phyloP scores from a whole-genome alignment of 257 asterid genomes.

The Galeopsis tetrahit region DNA sequence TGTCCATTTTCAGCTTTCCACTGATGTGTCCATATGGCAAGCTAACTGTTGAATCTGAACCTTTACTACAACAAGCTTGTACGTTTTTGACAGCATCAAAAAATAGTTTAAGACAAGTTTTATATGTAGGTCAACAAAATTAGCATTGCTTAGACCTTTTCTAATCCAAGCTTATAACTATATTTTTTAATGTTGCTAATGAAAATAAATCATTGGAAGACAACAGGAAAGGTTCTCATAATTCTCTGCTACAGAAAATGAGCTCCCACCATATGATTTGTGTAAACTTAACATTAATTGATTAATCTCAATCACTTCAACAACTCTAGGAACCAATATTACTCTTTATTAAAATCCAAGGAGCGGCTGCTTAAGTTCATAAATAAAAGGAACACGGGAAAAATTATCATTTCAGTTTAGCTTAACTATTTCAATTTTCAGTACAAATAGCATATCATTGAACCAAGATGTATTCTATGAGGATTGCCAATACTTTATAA shows the following conservation, averaged over 20 bases:
- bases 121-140: background rate
- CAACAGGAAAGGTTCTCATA: background rate
- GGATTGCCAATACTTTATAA: slow-evolving; percentile 7
- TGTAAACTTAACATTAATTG: background rate
- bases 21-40: background rate
- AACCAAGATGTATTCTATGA: background rate
- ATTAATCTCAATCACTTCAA: background rate
- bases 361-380: background rate
- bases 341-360: background rate
- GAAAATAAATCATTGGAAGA: background rate
- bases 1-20: background rate
- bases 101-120: background rate
- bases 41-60: background rate
- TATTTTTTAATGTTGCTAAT: background rate
- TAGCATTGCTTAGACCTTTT: background rate
- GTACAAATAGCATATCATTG: slow-evolving; percentile 1
- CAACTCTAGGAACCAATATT: background rate
- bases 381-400: background rate
- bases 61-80: too few relatives aligned
- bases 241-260: background rate
- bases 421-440: background rate
- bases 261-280: background rate
- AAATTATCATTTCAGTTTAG: background rate
- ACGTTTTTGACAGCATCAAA: background rate
- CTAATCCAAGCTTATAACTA: slow-evolving; percentile 1